phyloP scores from a whole-genome alignment of 768 basidiomycete species.

The Candolleomyces efflorescens region DNA sequence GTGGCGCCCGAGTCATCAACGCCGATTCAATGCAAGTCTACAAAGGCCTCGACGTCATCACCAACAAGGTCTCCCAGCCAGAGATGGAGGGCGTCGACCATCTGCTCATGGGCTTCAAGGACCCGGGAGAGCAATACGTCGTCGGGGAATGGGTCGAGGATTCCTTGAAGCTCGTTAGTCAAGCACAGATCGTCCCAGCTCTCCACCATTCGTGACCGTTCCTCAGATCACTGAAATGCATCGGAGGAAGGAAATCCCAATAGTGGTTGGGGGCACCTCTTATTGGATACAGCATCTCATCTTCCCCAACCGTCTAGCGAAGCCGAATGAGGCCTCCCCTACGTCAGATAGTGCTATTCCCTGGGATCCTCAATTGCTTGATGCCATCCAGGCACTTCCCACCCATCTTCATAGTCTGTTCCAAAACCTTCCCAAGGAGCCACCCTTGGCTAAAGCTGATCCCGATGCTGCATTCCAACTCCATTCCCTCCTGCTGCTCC shows the following conservation, averaged over 20 bases:
- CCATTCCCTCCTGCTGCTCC: constrained; percentile 54
- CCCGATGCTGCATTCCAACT: constrained; percentile 59
- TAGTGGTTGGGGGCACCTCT: constrained; percentile 92
- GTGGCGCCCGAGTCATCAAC: constrained; percentile 78
- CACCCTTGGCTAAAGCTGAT: constrained; percentile 51
- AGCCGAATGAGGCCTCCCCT: background rate
- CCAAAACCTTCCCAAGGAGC: constrained; percentile 51
- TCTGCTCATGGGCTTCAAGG: constrained; percentile 83
- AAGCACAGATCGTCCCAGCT: background rate
- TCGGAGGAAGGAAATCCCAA: constrained; percentile 60
- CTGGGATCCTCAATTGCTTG: constrained; percentile 8
- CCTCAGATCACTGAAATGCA: constrained; percentile 76
- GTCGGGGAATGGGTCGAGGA: constrained; percentile 88
- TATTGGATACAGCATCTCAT: constrained; percentile 98
- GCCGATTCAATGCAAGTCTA: constrained; percentile 99
- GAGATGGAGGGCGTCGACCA: constrained; percentile 85
- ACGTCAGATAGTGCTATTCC: background rate
- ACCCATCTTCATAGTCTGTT: constrained; percentile 47
- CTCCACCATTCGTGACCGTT: background rate
- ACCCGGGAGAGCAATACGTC: constrained; percentile 82
- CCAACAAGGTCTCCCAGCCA: constrained; percentile 80
- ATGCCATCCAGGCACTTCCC: constrained; percentile 42
- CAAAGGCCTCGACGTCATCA: constrained; percentile 85
- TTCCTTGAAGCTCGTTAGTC: constrained; percentile 70
- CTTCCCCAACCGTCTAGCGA: constrained; percentile 71